Evolutionary conservation across 2,329 filamentous ascomycete species (phyloP).

Genomic region (Aspergillus japonicus): DNA sequence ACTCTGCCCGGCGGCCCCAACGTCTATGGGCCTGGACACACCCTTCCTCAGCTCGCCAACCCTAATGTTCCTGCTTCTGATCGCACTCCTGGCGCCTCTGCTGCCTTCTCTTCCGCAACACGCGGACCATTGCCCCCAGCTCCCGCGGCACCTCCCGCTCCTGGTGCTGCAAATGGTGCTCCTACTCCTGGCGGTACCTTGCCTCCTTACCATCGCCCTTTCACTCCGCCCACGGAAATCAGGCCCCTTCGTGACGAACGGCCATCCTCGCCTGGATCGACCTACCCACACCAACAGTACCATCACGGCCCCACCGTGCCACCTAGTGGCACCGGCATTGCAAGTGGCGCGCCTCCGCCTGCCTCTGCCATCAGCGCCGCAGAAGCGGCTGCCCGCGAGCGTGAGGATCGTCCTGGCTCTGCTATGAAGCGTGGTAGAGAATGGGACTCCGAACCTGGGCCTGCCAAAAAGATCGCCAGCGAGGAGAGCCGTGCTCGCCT

Average conservation of each 20-base stretch:
- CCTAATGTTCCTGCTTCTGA: slow-evolving; percentile 46
- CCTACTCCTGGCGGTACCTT: slow-evolving; percentile 54
- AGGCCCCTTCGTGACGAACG: slow-evolving; percentile 79
- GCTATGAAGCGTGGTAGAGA: slow-evolving; percentile 82
- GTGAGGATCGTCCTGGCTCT: slow-evolving; percentile 74
- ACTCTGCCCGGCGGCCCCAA: slow-evolving; percentile 54
- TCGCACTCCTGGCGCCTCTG: slow-evolving; percentile 32
- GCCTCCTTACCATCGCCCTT: slow-evolving; percentile 70
- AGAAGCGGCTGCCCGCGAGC: slow-evolving; percentile 64
- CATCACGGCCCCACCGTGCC: slow-evolving; percentile 68
- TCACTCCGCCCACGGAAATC: slow-evolving; percentile 80
- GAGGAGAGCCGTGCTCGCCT: slow-evolving; percentile 85
- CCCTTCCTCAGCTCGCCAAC: slow-evolving; percentile 53
- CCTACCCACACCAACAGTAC: slow-evolving; percentile 79
- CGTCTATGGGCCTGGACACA: slow-evolving; percentile 51
- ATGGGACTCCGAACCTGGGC: slow-evolving; percentile 78
- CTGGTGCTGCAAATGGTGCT: slow-evolving; percentile 25
- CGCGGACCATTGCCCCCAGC: slow-evolving; percentile 47
- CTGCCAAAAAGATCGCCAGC: slow-evolving; percentile 77
- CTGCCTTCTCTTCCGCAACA: slow-evolving; percentile 34
- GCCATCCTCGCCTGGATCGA: slow-evolving; percentile 86
- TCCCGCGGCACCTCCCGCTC: slow-evolving; percentile 30
- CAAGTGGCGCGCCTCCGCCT: slow-evolving; percentile 66
- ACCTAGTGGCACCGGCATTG: slow-evolving; percentile 56
- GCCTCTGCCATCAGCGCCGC: slow-evolving; percentile 65